Base-by-base conservation (phyloP, 306 rosid genomes). In the Fragaria vesca region DNA sequence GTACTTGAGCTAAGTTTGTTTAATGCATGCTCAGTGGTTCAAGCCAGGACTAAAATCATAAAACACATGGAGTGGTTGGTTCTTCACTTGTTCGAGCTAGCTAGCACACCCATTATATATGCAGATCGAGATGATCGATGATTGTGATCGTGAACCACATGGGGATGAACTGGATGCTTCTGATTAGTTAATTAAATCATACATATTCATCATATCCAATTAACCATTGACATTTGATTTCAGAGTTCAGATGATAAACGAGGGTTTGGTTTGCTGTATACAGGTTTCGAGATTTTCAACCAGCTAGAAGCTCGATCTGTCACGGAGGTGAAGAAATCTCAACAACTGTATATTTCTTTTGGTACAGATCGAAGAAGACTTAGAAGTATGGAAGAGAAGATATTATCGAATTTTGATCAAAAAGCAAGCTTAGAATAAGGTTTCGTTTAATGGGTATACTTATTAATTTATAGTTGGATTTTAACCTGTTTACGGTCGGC, bases 1-100 rank as follows among this genome's bases (percentile, higher is more conserved):
- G 69, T 32, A 30, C 32, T 65, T 52, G 76, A 18, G 3, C 1
- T 4, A 12, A 13, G 12, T 36, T 34, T 34, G 47, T 72, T 72
- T 61, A 34, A 72, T 20, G 34, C 9, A 51, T 20, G 32, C 9
- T 11, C 50, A 46, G 15, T 62, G 68, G 68, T 38, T 32, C 68
- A 30, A 0, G 28, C 48, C 4, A 38, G 1, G 47, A 20, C 65
- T 30, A 6, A 10, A 12, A 38, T 36, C 76, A 34, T 13, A 38
- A 69, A 21, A 79, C 65, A 85, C 74, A 76, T 26, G 63, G 32
- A 57, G 79, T 79, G 1, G 87, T 86, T 83, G 80, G 71, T 52
- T 5, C 42, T 32, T 32, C 36, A 32, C 36, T 32, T 18, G 46
- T 43, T 68, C 69, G 34, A 63, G 69, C 38, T 60, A 60, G 6